These are phyloP conservation scores for Pestalotiopsis sp. DNA, from an alignment of 2,329 filamentous ascomycete genomes.

Conservation along the genomic window DNA sequence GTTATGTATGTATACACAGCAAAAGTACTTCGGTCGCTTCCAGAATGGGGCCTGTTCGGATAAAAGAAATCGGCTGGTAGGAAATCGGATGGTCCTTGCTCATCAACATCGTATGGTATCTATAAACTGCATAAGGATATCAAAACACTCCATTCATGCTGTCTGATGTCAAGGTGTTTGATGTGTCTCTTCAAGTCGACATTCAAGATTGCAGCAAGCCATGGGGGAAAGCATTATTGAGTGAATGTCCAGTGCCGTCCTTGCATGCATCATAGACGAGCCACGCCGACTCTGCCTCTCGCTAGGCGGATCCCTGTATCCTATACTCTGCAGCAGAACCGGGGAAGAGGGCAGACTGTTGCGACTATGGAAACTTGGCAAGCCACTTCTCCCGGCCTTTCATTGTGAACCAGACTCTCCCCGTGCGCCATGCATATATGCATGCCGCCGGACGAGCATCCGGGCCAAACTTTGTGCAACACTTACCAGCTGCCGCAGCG, in stretches of 20 bases:
- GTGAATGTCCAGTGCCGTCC: neutral
- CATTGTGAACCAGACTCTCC: neutral
- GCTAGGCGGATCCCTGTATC: conserved; percentile 1
- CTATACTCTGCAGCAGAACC: conserved; percentile 1
- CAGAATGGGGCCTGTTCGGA: neutral
- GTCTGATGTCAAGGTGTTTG: neutral
- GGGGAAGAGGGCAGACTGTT: neutral
- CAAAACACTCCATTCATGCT: neutral
- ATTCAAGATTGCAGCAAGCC: neutral
- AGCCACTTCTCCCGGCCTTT: neutral
- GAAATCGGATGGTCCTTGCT: neutral
- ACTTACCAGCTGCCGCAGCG: neutral
- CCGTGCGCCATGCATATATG: neutral
- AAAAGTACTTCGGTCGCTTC: neutral
- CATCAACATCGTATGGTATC: neutral
- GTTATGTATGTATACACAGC: neutral
- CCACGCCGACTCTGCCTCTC: neutral
- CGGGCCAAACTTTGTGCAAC: neutral
- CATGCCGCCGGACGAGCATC: neutral
- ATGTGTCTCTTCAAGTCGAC: neutral
- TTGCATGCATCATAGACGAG: neutral
- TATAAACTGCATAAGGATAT: neutral
- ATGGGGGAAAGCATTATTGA: neutral
- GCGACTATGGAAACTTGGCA: neutral
- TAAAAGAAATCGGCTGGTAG: neutral